These are phyloP conservation scores for Tuber indicum DNA, from an alignment of 495 filamentous ascomycete species.

Conservation along the genomic window DNA sequence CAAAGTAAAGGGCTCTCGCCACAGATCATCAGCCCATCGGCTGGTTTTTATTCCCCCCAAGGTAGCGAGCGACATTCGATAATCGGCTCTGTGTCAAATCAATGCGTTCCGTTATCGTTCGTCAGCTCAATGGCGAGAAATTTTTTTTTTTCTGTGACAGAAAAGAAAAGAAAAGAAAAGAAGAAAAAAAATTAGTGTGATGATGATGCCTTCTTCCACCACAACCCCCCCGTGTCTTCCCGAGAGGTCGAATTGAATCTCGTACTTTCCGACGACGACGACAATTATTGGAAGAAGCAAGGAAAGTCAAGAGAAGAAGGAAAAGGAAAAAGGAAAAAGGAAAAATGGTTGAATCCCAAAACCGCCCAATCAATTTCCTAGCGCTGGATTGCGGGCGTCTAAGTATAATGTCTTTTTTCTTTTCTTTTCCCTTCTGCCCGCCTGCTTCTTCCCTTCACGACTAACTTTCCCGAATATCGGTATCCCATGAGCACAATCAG, in stretches of 20 bases:
- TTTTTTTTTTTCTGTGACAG: neutral
- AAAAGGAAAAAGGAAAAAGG: neutral
- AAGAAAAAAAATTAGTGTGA: neutral
- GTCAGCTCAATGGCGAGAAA: neutral
- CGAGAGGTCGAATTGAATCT: neutral
- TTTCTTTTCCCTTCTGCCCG: neutral
- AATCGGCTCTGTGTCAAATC: neutral
- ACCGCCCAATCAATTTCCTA: neutral
- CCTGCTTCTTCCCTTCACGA: neutral
- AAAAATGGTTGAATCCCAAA: neutral
- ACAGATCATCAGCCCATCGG: neutral
- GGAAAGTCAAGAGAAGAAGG: neutral
- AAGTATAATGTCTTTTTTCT: neutral
- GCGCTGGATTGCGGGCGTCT: neutral
- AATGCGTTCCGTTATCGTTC: neutral
- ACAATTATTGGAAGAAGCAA: slow-evolving; percentile 5
- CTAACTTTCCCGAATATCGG: neutral
- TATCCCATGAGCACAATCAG: neutral
- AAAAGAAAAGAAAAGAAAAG: neutral
- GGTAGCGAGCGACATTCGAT: neutral
- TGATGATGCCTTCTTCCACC: neutral
- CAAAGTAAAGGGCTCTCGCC: neutral
- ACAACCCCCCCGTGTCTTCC: neutral
- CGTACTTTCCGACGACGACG: slow-evolving; percentile 1
- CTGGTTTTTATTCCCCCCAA: neutral